Percentiles rank a stretch among this genome's conserved stretches.
phyloP scores from a whole-genome alignment of 2,329 filamentous ascomycete species.

The Fusarium dimerum region DNA sequence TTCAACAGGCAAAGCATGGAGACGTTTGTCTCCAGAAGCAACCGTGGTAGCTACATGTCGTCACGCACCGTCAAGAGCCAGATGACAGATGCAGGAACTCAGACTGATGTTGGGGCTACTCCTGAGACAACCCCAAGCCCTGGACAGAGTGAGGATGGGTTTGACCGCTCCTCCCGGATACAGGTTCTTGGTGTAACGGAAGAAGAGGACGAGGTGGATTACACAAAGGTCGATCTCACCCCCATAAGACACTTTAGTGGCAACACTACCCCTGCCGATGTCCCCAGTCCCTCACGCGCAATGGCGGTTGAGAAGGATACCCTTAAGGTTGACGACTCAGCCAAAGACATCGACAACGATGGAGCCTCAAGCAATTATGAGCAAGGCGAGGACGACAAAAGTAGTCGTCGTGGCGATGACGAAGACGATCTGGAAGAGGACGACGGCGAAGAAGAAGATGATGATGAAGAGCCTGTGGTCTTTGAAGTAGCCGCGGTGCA shows the following conservation, averaged over 20 bases:
- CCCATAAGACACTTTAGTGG: conserved; percentile 48
- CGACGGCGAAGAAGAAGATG: conserved; percentile 21
- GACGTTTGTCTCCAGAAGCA: conserved; percentile 59
- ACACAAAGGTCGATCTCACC: conserved; percentile 58
- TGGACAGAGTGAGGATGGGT: conserved; percentile 54
- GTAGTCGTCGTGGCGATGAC: conserved; percentile 28
- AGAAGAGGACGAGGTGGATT: conserved; percentile 59
- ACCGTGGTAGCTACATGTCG: conserved; percentile 75
- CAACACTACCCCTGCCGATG: conserved; percentile 18
- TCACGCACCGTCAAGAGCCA: conserved; percentile 68
- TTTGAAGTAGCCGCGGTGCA: conserved; percentile 66
- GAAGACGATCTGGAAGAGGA: conserved; percentile 24
- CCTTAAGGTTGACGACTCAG: conserved; percentile 22
- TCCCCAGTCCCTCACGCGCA: conserved; percentile 23
- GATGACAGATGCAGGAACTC: conserved; percentile 69
- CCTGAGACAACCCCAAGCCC: conserved; percentile 57
- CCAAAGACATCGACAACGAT: conserved; percentile 21
- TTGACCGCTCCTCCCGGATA: conserved; percentile 42
- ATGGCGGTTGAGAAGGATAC: conserved; percentile 20
- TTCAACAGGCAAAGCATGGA: conserved; percentile 70
- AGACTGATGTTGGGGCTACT: conserved; percentile 57
- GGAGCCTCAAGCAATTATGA: conserved; percentile 29
- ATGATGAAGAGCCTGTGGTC: conserved; percentile 63
- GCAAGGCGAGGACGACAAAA: conserved; percentile 27
- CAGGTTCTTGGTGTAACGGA: conserved; percentile 38